Percentiles rank a stretch among this genome's conserved stretches.
phyloP scores from a whole-genome alignment of 2,329 filamentous ascomycete genomes.

The Geosmithia putterillii region DNA sequence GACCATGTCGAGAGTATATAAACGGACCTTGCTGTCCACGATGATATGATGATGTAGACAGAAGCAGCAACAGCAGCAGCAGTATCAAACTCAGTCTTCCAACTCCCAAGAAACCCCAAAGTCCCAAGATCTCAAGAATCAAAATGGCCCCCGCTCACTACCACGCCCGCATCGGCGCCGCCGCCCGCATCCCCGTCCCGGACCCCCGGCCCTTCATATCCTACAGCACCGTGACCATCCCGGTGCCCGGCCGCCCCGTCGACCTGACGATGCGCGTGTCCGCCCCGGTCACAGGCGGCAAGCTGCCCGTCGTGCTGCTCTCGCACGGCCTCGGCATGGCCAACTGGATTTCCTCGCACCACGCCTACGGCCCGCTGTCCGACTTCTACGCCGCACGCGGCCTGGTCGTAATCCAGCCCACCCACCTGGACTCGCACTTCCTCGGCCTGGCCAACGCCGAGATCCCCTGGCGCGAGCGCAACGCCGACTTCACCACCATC shows the following conservation, averaged over 20 bases:
- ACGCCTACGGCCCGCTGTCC: slow-evolving; percentile 11
- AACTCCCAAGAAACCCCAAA: too few species aligned
- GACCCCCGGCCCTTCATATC: slow-evolving; percentile 8
- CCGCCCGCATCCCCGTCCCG: slow-evolving; percentile 9
- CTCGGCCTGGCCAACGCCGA: slow-evolving; percentile 2
- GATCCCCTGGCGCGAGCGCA: slow-evolving; percentile 8
- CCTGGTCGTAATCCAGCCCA: slow-evolving; percentile 14
- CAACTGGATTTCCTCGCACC: slow-evolving; percentile 12
- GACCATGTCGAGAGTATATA: too few species aligned
- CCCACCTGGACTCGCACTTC: slow-evolving; percentile 10
- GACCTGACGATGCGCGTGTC: slow-evolving; percentile 12
- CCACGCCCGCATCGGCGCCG: slow-evolving; percentile 9
- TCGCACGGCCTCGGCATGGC: slow-evolving; percentile 14
- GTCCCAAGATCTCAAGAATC: too few species aligned
- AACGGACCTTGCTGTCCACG: too few species aligned
- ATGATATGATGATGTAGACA: too few species aligned
- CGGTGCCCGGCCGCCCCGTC: slow-evolving; percentile 6
- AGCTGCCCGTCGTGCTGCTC: slow-evolving; percentile 12
- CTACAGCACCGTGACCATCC: slow-evolving; percentile 10
- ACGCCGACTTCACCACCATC: slow-evolving; percentile 9
- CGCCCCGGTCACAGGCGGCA: not conserved
- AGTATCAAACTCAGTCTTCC: too few species aligned
- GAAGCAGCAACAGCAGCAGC: too few species aligned
- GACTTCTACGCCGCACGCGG: slow-evolving; percentile 14
- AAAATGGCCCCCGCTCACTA: not conserved